Base-by-base conservation (phyloP, 139 green algal species). In the Bryopsis sp. region DNA sequence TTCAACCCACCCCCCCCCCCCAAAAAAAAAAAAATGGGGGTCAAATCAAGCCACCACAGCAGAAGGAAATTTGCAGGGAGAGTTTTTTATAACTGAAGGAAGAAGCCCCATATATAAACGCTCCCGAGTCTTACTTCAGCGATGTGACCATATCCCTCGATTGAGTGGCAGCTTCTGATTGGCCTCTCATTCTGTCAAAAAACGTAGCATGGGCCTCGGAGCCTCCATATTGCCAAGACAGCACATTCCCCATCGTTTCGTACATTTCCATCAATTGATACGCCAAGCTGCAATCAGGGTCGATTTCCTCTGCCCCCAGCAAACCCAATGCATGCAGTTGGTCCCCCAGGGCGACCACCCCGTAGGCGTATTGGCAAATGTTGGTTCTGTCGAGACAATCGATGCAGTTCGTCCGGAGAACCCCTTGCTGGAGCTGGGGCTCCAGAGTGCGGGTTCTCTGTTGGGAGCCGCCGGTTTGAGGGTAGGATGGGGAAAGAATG, bases 341-440 rank as follows among this genome's bases (percentile, higher is more conserved):
- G 24, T 70, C 74, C 2, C 83, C 87, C 57, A 97, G 82, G 0
- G 79, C 88, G 34, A 74, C 66, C 48, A 95, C 72, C 11, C 90
- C 92, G 31, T 77, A 83, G 0, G 81, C 82, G 72, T 91, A 97
- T 76, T 96, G 91, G 11, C 85, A 87, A 11, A 97, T 90, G 71
- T 98, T 98, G 58, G 93, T 98, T 39, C 93, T 76, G 81, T 98
- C 93, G 35, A 98, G 78, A 77, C 90, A 97, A 86, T 98, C 93
- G 47, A 98, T 91, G 85, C 93, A 98, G 84, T 98, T 98, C 69
- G 88, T 95, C 64, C 89, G 86, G 58, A 95, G 73, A 69, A 92
- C 77, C 38, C 89, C 89, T 24, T 43, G 35, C 77, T 95, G 89
- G 11, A 79, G 63, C 46, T 34, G 39, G 68, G 38, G 34, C 34